phyloP scores from a whole-genome alignment of 208 protist genomes.

The Leptomonas seymouri region DNA sequence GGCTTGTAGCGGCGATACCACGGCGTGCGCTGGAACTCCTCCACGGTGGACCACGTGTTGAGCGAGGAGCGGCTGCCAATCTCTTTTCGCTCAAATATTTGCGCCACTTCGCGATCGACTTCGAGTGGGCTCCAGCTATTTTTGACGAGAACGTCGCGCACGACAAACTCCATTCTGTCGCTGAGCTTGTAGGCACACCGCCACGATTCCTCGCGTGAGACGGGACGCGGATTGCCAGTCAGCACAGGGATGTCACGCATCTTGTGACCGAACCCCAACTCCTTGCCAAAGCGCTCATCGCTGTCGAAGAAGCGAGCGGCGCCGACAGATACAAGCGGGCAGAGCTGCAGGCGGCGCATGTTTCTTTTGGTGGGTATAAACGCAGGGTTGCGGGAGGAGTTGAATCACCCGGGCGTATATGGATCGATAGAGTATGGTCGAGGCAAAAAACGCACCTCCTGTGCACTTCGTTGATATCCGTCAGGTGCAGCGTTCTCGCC shows the following conservation, averaged over 20 bases:
- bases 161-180: slow-evolving; percentile 86
- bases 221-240: slow-evolving; percentile 81
- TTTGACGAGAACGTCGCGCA: slow-evolving; percentile 69
- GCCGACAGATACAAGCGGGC: slow-evolving; percentile 7
- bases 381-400: neutral
- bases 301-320: slow-evolving; percentile 59
- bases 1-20: slow-evolving; percentile 90
- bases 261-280: slow-evolving; percentile 84
- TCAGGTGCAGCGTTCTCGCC: too few species aligned
- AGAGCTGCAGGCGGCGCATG: slow-evolving; percentile 20
- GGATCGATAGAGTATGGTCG: too few species aligned
- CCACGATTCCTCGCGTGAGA: slow-evolving; percentile 82
- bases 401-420: neutral
- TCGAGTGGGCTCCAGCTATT: slow-evolving; percentile 68
- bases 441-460: too few species aligned
- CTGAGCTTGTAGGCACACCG: slow-evolving; percentile 81
- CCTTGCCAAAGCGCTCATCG: slow-evolving; percentile 71
- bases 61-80: slow-evolving; percentile 68
- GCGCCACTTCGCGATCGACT: slow-evolving; percentile 76
- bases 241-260: slow-evolving; percentile 90
- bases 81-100: slow-evolving; percentile 82
- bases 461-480: too few species aligned
- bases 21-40: slow-evolving; percentile 90
- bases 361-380: neutral
- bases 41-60: slow-evolving; percentile 88